Base-by-base conservation (phyloP, 495 filamentous ascomycete genomes). In the Aspergillus sclerotiicarbonarius region DNA sequence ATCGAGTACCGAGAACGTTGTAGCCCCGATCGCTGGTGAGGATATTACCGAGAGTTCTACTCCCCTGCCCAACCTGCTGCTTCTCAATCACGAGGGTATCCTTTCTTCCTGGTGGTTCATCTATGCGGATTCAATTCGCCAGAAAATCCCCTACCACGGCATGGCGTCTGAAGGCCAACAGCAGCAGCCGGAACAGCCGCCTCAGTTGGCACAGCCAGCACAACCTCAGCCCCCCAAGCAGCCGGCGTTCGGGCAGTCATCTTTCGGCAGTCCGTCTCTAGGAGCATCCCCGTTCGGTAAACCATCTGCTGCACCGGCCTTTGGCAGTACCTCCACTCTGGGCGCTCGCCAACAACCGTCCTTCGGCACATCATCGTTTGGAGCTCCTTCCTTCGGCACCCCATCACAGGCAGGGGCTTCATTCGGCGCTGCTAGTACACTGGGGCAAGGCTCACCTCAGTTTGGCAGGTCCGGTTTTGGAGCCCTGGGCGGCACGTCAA, bases 101-200 rank as follows among this genome's bases (percentile, higher is more conserved):
- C 77, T 99, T 8, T 82, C 80, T 20, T 78, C 86, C 18, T 99
- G 95, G 95, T 96, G 92, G 87, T 74, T 97, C 50, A 77, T 97
- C 37, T 96, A 97, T 67, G 82, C 87, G 35, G 91, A 96, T 29
- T 88, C 95, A 2, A 85, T 99, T 54, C 80, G 87, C 49, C 77
- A 86, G 62, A 83, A 85, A 0, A 82, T 84, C 12, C 81, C 84
- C 0, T 98, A 94, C 68, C 80, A 85, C 18, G 87, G 88, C 3
- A 76, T 96, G 48, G 75, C 76, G 52, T 76, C 79, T 56, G 70
- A 70, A 46, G 72, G 75, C 61, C 74, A 66, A 56, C 58, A 65
- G 54, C 67, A 68, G 53, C 62, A 62, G 48, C n/a, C 57, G 13
- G 50, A 32, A 2, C 25, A 33, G 51, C 19, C 58, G 12, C 41